These are phyloP conservation scores for Gyrodon lividus DNA, from an alignment of 768 basidiomycete genomes.

Conservation along the genomic window DNA sequence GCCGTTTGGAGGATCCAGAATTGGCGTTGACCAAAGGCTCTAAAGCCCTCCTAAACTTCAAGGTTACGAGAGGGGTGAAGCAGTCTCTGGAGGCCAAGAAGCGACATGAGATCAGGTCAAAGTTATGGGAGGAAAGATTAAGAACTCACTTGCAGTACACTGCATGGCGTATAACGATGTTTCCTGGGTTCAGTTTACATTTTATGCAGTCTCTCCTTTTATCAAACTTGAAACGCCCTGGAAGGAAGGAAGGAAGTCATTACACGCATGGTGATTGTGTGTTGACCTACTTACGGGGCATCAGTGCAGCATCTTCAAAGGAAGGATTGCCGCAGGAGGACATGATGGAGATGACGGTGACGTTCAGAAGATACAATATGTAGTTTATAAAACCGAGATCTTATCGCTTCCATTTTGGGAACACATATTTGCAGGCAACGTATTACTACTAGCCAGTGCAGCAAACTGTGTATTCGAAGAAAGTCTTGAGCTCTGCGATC, in stretches of 20 bases:
- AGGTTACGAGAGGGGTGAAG: constrained; percentile 59
- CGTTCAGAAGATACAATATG: background rate
- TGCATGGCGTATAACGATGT: constrained; percentile 72
- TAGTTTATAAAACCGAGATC: background rate
- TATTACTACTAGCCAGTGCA: too few species aligned
- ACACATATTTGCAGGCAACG: too few species aligned
- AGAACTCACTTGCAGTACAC: constrained; percentile 78
- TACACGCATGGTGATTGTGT: background rate
- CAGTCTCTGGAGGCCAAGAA: constrained; percentile 46
- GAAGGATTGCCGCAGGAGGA: constrained; percentile 65
- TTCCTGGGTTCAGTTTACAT: constrained; percentile 65
- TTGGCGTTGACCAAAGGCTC: constrained; percentile 62
- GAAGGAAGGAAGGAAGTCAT: background rate
- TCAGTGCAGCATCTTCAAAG: constrained; percentile 56
- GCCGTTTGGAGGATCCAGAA: constrained; percentile 55
- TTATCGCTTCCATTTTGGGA: background rate
- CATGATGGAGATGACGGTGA: constrained; percentile 16
- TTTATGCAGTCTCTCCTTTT: constrained; percentile 68
- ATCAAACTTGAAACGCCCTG: constrained; percentile 68
- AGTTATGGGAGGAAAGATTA: background rate
- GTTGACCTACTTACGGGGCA: constrained; percentile 53
- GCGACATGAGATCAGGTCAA: background rate
- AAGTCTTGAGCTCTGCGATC: too few species aligned
- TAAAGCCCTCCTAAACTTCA: constrained; percentile 63
- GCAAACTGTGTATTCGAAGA: too few species aligned